phyloP scores from a whole-genome alignment of 306 rosid genomes.

The Ochetophila trinervis region DNA sequence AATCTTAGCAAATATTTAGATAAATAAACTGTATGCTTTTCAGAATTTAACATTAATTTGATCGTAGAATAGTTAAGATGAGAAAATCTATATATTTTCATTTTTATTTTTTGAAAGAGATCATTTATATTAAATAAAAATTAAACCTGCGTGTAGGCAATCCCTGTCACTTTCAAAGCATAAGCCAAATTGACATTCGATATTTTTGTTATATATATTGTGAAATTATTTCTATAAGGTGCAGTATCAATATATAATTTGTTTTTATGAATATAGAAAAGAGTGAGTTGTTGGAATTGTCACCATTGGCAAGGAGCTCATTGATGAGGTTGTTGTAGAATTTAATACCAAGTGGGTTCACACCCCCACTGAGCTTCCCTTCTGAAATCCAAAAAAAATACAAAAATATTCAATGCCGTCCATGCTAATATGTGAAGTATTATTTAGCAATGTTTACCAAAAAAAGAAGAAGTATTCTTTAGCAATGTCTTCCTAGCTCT shows the following conservation, averaged over 20 bases:
- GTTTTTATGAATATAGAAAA: not conserved
- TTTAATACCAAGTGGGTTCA: slow-evolving; percentile 32
- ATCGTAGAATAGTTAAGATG: too few relatives aligned
- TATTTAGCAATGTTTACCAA: not conserved
- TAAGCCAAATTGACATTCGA: too few relatives aligned
- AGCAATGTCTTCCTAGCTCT: too few relatives aligned
- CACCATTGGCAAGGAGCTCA: slow-evolving; percentile 35
- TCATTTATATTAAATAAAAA: not conserved
- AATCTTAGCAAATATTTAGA: too few relatives aligned
- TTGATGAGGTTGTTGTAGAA: slow-evolving; percentile 41
- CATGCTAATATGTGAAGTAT: not conserved
- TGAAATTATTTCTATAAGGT: not conserved
- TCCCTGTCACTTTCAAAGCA: too few relatives aligned
- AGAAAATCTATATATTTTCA: too few relatives aligned
- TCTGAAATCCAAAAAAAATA: slow-evolving; percentile 12
- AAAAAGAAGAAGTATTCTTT: too few relatives aligned
- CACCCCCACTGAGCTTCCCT: slow-evolving; percentile 38
- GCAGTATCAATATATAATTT: not conserved
- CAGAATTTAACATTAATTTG: too few relatives aligned
- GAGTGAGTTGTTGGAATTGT: not conserved
- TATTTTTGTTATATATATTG: too few relatives aligned
- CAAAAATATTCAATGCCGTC: not conserved
- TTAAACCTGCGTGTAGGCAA: not conserved
- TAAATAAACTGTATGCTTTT: too few relatives aligned
- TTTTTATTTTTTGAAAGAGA: too few relatives aligned